Conservation (phyloP, 2,329 filamentous ascomycete species). For the Penicillium sp. region DNA sequence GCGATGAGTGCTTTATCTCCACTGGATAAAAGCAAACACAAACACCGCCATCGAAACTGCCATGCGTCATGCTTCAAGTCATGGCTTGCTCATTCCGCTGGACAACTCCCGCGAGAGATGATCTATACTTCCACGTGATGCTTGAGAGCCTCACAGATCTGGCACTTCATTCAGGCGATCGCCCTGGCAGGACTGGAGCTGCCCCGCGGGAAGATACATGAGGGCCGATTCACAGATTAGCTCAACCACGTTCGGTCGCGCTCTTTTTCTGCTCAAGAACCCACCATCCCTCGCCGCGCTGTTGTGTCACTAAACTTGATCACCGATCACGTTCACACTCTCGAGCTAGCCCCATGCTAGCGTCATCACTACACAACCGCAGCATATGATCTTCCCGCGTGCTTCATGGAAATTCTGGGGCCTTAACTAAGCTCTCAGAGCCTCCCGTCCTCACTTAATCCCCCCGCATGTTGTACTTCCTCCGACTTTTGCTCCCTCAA, state of each 20-base stretch:
- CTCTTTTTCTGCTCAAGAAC: slow-evolving; percentile 5
- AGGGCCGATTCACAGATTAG: slow-evolving; percentile 12
- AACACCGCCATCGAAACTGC: too few species aligned
- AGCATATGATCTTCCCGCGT: slow-evolving; percentile 21
- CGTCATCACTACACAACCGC: slow-evolving; percentile 13
- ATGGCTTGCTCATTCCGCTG: too few species aligned
- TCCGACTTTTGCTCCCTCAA: slow-evolving; percentile 1
- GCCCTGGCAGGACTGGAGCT: background rate
- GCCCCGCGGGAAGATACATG: slow-evolving; percentile 13
- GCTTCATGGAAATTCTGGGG: slow-evolving; percentile 23
- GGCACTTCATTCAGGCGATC: background rate
- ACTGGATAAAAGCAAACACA: too few species aligned
- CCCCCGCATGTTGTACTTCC: slow-evolving; percentile 23
- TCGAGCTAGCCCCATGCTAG: slow-evolving; percentile 4
- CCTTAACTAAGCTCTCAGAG: slow-evolving; percentile 20
- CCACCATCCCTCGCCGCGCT: background rate
- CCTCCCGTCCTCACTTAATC: slow-evolving; percentile 5
- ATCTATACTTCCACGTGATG: too few species aligned
- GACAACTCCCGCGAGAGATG: too few species aligned
- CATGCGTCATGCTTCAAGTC: too few species aligned
- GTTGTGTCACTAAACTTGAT: background rate
- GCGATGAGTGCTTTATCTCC: too few species aligned
- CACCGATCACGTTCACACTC: background rate
- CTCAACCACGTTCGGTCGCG: slow-evolving; percentile 11
- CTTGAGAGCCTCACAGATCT: background rate